Base-by-base conservation (phyloP, 345 rosid genomes). In the Geranium rotundifolium region DNA sequence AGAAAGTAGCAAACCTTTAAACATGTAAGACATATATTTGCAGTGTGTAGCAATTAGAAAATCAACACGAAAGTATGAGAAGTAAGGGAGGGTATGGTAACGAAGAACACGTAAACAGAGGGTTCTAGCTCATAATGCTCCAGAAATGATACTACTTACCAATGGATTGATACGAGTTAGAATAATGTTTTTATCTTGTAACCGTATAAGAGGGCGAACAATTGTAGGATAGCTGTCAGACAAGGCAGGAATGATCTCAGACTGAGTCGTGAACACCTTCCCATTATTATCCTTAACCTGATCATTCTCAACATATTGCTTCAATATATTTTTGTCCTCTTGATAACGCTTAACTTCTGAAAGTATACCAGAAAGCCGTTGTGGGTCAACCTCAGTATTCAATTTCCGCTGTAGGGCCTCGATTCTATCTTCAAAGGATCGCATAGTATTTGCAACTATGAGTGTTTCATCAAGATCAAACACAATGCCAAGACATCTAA, bases 401-500 rank as follows among this genome's bases (percentile, higher is more conserved):
- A 89, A 78, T 73, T 87, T 92, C 71, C 89, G 81, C 71, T 75
- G 86, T 71, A 95, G 76, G 31, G 79, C 85, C 29, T 90, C 96
- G 58, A 90, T 95, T 77, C 82, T 84, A 75, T 88, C 96, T 74
- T 95, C 97, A 59, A 95, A 95, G 2, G 99, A 86, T 3, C 93
- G 89, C 95, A 86, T 85, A 50, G 99, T 90, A 80, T 86, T 90
- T 14, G 99, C 99, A 71, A 93, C 99, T 49, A 95, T 75, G 15
- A 95, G 88, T 37, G 99, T 95, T 75, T 95, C 99, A 74, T 90
- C 99, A 10, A 95, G 88, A 79, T 95, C 97, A 84, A 95, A 95
- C 58, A 95, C 99, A 67, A 95, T 95, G 66, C 95, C 96, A 61
- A 95, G 83, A 69, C 99, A 95, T 75, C 97, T 87, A 69, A 88